Base-by-base conservation (phyloP, 345 rosid species). In the Hirschfeldia incana region DNA sequence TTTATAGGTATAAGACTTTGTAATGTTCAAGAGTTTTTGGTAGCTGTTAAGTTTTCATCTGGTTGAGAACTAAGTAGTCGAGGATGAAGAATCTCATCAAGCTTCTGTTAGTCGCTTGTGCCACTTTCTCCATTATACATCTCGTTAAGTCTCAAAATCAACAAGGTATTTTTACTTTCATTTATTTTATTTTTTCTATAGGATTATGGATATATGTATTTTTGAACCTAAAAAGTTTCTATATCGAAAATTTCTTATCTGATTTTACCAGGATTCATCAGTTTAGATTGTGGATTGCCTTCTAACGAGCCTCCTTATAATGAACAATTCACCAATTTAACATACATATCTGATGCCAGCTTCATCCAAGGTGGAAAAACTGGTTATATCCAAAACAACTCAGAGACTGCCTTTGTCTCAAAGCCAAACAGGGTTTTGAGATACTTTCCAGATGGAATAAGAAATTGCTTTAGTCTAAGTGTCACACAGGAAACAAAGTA, bases 271-370 rank as follows among this genome's bases (percentile, higher is more conserved):
- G 87, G 86, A 28, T 85, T 83, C 79, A 75, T 83, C 61, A 87
- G 87, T 74, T 74, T 87, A 62, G 88, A 83, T 51, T 85, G 88
- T 65, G 90, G 88, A 15, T 78, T 73, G 26, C 72, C 79, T 9
- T 55, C 79, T 6, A 30, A 53, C 6, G 79, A 74, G 3, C 21
- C 77, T 3, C 70, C 61, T 27, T 85, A 85, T 10, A 67, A 33
- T 2, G 86, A 84, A 26, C 13, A 1, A 6, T 1, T 3, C 0
- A 81, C 81, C 29, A 80, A 75, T 12, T 44, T 87, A 36, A 12
- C 46, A 17, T 85, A 80, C 68, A 13, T 72, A 32, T 78, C 85
- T 0, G 90, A 87, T 72, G 76, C 42, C 17, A 33, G 34, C 9
- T 85, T 78, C 80, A 65, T 81, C 65, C 46, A 80, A 7, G 61